A percentile compares a stretch with the other conserved stretches of the same genome.
These are phyloP conservation scores for Davidsoniella virescens DNA, from an alignment of 2,329 filamentous ascomycete species.

Conservation along the genomic window DNA sequence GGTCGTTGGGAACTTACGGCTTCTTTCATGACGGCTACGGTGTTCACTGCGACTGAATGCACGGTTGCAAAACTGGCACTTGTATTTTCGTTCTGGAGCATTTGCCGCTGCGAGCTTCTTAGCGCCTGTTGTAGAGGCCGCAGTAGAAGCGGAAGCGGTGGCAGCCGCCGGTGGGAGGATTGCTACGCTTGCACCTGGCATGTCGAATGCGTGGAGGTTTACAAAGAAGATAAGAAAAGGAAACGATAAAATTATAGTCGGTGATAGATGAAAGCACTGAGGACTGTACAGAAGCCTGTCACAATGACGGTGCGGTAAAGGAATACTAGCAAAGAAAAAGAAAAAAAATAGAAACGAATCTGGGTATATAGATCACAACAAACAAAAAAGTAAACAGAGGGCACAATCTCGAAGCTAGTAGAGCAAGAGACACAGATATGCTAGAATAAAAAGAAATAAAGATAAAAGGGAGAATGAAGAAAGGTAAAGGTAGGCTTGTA, in stretches of 20 bases:
- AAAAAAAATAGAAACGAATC: neutral
- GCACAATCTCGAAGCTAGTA: neutral
- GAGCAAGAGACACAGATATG: neutral
- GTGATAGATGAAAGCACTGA: neutral
- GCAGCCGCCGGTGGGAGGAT: conserved; percentile 41
- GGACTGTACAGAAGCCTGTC: neutral
- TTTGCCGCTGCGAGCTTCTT: conserved; percentile 8
- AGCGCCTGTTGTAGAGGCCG: conserved; percentile 43
- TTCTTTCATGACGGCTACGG: conserved; percentile 89
- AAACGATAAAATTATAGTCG: neutral
- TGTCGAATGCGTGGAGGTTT: conserved; percentile 28
- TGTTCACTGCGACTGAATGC: conserved; percentile 97
- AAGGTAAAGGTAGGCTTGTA: too few relatives aligned
- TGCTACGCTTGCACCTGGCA: conserved; percentile 56
- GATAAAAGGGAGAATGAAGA: neutral
- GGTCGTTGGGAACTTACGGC: conserved; percentile 54
- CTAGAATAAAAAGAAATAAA: neutral
- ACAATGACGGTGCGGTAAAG: neutral
- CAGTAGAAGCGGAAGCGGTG: conserved; percentile 52
- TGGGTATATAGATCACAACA: neutral
- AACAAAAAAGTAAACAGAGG: neutral
- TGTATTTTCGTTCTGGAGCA: conserved; percentile 91
- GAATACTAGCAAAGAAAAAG: neutral
- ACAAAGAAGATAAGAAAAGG: neutral
- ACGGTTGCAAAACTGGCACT: conserved; percentile 96